Conservation (phyloP, 2,329 filamentous ascomycete genomes). For the Chlorencoelia australis region DNA sequence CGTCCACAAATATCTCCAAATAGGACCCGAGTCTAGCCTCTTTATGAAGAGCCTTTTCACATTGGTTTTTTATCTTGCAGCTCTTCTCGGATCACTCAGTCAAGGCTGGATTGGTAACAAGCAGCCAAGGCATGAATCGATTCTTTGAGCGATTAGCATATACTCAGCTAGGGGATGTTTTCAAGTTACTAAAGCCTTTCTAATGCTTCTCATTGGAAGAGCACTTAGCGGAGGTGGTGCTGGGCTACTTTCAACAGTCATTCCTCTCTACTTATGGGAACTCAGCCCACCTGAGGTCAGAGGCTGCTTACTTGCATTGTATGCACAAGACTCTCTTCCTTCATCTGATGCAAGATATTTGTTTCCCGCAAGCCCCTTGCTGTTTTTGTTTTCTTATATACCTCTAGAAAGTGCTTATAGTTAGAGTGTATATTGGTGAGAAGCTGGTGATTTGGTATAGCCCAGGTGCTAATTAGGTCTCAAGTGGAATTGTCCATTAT, state of each 20-base stretch:
- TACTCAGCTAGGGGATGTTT: constrained; percentile 41
- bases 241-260: constrained; percentile 36
- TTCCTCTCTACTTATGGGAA: constrained; percentile 39
- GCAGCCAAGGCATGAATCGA: constrained; percentile 41
- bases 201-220: constrained; percentile 39
- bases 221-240: constrained; percentile 38
- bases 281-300: constrained; percentile 33
- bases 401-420: too few species aligned
- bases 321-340: too few species aligned
- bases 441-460: too few species aligned
- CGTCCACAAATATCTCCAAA: constrained; percentile 26
- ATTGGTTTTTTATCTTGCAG: constrained; percentile 31
- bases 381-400: too few species aligned
- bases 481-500: constrained; percentile 31
- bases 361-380: too few species aligned
- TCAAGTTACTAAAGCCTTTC: constrained; percentile 39
- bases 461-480: too few species aligned
- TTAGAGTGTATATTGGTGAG: too few species aligned
- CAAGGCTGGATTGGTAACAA: constrained; percentile 34
- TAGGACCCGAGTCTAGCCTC: constrained; percentile 3
- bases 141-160: constrained; percentile 39
- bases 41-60: constrained; percentile 6
- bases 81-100: constrained; percentile 22
- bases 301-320: constrained; percentile 12
- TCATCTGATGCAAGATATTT: constrained; percentile 30